Evolutionary conservation across 2,329 filamentous ascomycete species (phyloP), one percentile per base, ranked within the genome.

Genomic region (Pseudogymnoascus sp.): DNA sequence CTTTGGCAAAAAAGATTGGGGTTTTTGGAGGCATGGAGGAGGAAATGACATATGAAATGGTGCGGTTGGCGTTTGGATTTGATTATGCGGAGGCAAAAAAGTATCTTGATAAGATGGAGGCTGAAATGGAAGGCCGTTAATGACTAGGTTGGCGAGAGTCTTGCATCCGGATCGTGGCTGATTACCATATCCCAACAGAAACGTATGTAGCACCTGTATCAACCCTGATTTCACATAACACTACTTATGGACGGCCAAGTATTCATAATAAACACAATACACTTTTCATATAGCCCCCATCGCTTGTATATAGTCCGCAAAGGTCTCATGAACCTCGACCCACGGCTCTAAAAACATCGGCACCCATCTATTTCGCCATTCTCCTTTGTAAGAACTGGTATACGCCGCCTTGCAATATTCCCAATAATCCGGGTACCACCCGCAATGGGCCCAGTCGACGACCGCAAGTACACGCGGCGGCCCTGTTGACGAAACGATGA

Each of bases 391-490:
- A 1, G 61, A 35, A 3, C 64, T 64, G 23, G 71, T 73, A 62
- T 71, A 74, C 3, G 66, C 59, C 3, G 71, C 67, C 59, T 74
- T 75, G 50, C 70, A 74, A 50, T 72, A 74, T 50, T 74, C 72
- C 73, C 70, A 74, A 26, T 74, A 75, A 21, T 73, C 71, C 0
- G 71, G 73, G 62, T 74, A 73, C 72, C 72, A 75, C 1, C 72
- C 73, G 11, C 69, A 64, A 61, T 74, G 71, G 2, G 62, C 64
- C 72, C 72, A 75, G 61, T 74, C 72, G 11, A 76, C 66, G 11
- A 75, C 35, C 1, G 68, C 67, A 42, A 74, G 57, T 19, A 74
- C 21, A 5, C 64, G 69, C 19, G 62, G 40, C 0, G 69, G 68
- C 9, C 31, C 62, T 23, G 13, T 64, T 23, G 19, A 61, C 3